A percentile compares a stretch with the other conserved stretches of the same genome.
phyloP scores from a whole-genome alignment of 2,329 filamentous ascomycete genomes.

The Nigrospora osmanthi region DNA sequence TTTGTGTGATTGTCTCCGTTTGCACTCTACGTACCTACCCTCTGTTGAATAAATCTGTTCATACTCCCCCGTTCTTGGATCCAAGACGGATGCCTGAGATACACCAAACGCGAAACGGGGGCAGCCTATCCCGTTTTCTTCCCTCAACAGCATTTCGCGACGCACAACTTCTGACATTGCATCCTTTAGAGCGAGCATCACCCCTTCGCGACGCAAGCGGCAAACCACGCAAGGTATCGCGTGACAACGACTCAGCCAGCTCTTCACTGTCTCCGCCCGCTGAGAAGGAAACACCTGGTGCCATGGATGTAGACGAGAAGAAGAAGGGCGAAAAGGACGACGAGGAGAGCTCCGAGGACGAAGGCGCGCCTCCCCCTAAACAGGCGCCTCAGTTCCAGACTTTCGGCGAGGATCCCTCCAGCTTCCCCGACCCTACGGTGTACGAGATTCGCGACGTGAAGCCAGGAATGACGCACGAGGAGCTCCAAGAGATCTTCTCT shows the following conservation, averaged over 20 bases:
- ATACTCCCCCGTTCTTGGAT: too few relatives aligned
- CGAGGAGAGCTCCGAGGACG: conserved; percentile 48
- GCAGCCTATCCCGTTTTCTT: too few relatives aligned
- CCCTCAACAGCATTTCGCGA: too few relatives aligned
- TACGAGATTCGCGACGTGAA: conserved; percentile 81
- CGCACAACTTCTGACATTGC: not conserved
- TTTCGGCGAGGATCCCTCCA: conserved; percentile 86
- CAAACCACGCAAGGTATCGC: conserved; percentile 42
- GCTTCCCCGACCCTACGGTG: conserved; percentile 84
- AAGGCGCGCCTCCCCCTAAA: conserved; percentile 51
- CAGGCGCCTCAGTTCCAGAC: conserved; percentile 73
- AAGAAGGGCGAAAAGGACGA: conserved; percentile 32
- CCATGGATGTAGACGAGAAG: conserved; percentile 54
- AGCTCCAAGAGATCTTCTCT: conserved; percentile 80
- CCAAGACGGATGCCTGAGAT: too few relatives aligned
- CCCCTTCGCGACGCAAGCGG: conserved; percentile 37
- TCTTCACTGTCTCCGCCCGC: conserved; percentile 50
- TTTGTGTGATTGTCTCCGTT: too few relatives aligned
- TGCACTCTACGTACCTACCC: too few relatives aligned
- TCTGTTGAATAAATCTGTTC: too few relatives aligned
- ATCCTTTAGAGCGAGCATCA: conserved; percentile 41
- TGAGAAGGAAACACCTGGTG: conserved; percentile 39
- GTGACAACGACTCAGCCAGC: conserved; percentile 47
- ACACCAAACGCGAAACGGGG: too few relatives aligned
- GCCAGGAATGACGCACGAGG: conserved; percentile 72